Evolutionary conservation across 176 grass and related monocot species (phyloP).

Genomic region (Bonia amplexicaulis): DNA sequence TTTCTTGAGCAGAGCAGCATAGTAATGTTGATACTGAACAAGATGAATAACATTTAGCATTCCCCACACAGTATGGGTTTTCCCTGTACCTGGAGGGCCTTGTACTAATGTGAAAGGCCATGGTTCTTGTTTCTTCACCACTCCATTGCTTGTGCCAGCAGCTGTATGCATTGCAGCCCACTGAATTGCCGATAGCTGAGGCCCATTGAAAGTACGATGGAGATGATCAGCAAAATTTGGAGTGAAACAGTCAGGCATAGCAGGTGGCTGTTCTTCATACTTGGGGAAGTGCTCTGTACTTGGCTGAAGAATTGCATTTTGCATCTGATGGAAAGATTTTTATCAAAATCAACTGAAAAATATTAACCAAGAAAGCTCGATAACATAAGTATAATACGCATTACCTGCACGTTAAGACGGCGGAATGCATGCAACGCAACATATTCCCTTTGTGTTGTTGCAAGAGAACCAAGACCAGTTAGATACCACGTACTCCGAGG

Average conservation of each 20-base stretch:
- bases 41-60: constrained; percentile 99
- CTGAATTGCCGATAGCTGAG: constrained; percentile 94
- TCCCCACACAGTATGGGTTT: constrained; percentile 98
- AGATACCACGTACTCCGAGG: constrained; percentile 74
- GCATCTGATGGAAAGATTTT: constrained; percentile 64
- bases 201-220: constrained; percentile 77
- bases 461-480: constrained; percentile 85
- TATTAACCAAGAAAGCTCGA: constrained; percentile 15
- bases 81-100: constrained; percentile 94
- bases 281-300: constrained; percentile 97
- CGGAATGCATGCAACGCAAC: constrained; percentile 93
- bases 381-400: neutral
- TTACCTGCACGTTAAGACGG: constrained; percentile 77
- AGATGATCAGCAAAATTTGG: constrained; percentile 84
- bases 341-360: neutral
- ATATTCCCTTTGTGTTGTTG: constrained; percentile 98
- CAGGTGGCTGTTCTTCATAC: constrained; percentile 86
- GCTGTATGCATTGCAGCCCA: constrained; percentile 99
- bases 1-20: constrained; percentile 90
- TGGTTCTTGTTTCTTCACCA: constrained; percentile 83
- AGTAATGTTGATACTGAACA: constrained; percentile 99
- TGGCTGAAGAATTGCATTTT: constrained; percentile 96
- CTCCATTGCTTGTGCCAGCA: constrained; percentile 79
- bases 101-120: constrained; percentile 99
- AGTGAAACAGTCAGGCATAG: constrained; percentile 95